These are phyloP conservation scores for Carnegiea gigantea DNA, from an alignment of 179 eudicot genomes.

Conservation along the genomic window DNA sequence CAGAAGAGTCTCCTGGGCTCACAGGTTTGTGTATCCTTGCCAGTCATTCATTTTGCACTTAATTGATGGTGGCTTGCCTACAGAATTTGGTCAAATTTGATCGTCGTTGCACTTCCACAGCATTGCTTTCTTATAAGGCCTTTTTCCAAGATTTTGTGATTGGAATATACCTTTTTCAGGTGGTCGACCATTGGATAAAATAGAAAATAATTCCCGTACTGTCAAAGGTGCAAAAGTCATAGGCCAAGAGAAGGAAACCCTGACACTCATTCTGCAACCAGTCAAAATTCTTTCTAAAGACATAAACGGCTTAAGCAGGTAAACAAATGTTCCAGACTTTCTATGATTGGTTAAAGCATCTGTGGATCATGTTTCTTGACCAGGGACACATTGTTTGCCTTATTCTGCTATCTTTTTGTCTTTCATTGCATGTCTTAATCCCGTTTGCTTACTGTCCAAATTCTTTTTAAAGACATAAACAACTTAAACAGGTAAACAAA, in stretches of 20 bases:
- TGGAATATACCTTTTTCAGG: slow-evolving; percentile 44
- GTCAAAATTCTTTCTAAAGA: slow-evolving; percentile 52
- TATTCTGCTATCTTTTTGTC: not conserved
- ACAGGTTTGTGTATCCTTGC: slow-evolving; percentile 40
- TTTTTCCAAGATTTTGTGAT: not conserved
- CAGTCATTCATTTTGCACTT: slow-evolving; percentile 36
- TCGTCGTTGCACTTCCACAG: not conserved
- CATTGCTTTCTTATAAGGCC: not conserved
- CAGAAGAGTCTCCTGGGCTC: slow-evolving; percentile 61
- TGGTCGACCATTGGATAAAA: slow-evolving; percentile 67
- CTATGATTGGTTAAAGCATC: not conserved
- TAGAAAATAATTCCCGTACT: slow-evolving; percentile 82
- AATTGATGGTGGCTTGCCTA: not conserved
- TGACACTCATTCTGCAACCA: slow-evolving; percentile 65
- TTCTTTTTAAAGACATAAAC: slow-evolving; percentile 42
- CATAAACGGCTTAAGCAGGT: slow-evolving; percentile 57
- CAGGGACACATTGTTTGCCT: not conserved
- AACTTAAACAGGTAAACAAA: slow-evolving; percentile 55
- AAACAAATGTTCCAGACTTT: slow-evolving; percentile 12
- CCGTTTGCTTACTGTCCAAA: slow-evolving; percentile 17
- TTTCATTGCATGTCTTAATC: not conserved
- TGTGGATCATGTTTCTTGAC: slow-evolving; percentile 1
- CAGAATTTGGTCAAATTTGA: not conserved
- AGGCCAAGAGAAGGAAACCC: slow-evolving; percentile 85
- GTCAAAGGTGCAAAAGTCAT: slow-evolving; percentile 77